Evolutionary conservation across 2,329 filamentous ascomycete genomes (phyloP).

Genomic region (Phialophora expanda): DNA sequence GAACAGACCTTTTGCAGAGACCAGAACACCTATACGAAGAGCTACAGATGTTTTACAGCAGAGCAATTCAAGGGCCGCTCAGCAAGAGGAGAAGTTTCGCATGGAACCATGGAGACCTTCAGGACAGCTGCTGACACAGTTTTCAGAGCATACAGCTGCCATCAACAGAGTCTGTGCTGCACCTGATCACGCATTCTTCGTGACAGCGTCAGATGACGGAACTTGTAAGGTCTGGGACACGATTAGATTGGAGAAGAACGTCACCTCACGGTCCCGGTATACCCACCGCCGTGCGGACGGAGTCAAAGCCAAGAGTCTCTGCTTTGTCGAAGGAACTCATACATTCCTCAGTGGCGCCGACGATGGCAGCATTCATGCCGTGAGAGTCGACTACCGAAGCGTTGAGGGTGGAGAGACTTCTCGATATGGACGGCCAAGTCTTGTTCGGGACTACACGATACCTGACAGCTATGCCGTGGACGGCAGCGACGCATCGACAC

Average conservation of each 20-base stretch:
- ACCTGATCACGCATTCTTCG: conserved; percentile 91
- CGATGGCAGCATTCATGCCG: conserved; percentile 87
- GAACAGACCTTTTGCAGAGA: conserved; percentile 71
- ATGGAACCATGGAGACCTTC: conserved; percentile 77
- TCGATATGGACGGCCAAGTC: conserved; percentile 77
- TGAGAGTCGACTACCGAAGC: conserved; percentile 75
- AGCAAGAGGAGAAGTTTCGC: conserved; percentile 29
- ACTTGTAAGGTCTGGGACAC: conserved; percentile 93
- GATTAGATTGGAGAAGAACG: conserved; percentile 84
- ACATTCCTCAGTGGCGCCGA: conserved; percentile 89
- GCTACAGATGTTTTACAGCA: conserved; percentile 55
- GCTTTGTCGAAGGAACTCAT: conserved; percentile 92
- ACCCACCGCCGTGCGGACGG: conserved; percentile 77
- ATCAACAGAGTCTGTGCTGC: conserved; percentile 82
- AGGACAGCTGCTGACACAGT: conserved; percentile 82
- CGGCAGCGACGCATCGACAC: conserved; percentile 63
- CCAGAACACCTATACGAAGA: conserved; percentile 58
- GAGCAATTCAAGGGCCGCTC: conserved; percentile 22
- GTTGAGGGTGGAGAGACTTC: conserved; percentile 61
- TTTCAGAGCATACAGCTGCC: conserved; percentile 82
- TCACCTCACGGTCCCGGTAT: conserved; percentile 83
- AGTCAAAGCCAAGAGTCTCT: conserved; percentile 76
- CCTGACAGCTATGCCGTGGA: conserved; percentile 61
- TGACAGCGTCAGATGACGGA: conserved; percentile 91
- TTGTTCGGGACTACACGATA: conserved; percentile 82